Base-by-base conservation (phyloP, 148 eudicot species). In the Spergularia bocconei region DNA sequence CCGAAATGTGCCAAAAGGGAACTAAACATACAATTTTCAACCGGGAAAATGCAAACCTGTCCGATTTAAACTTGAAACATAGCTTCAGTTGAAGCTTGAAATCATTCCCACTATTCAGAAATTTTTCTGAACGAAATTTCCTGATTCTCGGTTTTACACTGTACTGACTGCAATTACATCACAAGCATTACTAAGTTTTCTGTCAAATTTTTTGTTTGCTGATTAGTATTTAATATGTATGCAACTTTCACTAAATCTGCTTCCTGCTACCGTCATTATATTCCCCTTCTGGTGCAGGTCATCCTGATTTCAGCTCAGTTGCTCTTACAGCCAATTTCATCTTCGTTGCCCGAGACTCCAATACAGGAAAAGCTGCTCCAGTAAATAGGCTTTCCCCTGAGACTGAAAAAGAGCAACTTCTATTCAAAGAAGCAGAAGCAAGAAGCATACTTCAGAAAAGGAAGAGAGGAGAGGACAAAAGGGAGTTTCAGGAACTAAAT, bases 281-380 rank as follows among this genome's bases (percentile, higher is more conserved):
- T 57, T 52, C 39, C 3, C 36, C 36, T 73, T 48, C 23, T 63
- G 55, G 56, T 75, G 78, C 88, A 90, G 87, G 78, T 74, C 68
- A 74, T 39, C 21, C 79, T 68, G 79, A 75, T 71, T 65, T 82
- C 25, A 90, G 89, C 64, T 75, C 89, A 33, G 79, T 90, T 59
- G 97, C 92, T 60, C 91, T 95, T 16, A 86, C 91, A 10, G 99
- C 97, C 78, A 95, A 91, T 70, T 95, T 95, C 87, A 95, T 92
- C 57, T 95, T 95, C 53, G 99, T 95, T 47, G 97, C 97, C 55
- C 99, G 97, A 70, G 96, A 95, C 82, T 91, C 97, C 55, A 85
- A 90, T 82, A 95, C 99, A 4, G 88, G 91, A 55, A 85, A 87
- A 85, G 93, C 97, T 70, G 93, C 97, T 76, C 88, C 87, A 57